Percentiles rank a stretch among this genome's conserved stretches.
phyloP scores from a whole-genome alignment of 179 eudicot genomes.

The Gypsophila paniculata region DNA sequence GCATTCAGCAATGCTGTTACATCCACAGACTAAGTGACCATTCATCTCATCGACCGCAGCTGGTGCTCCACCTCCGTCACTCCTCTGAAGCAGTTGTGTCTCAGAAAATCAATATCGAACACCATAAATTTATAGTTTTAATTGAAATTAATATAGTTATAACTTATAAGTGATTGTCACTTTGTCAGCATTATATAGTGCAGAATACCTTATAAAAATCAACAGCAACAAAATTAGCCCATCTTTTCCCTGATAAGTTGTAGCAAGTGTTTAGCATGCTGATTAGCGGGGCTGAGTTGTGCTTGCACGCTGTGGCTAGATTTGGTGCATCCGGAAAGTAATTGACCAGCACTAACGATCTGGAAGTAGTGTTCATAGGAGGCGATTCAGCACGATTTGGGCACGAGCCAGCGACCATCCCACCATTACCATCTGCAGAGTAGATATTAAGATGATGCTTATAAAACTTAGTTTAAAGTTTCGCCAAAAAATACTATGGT shows the following conservation, averaged over 20 bases:
- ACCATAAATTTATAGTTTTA: not conserved
- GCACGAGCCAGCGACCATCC: conserved; percentile 68
- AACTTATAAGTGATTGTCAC: not conserved
- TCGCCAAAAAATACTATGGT: not conserved
- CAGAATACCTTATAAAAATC: conserved; percentile 84
- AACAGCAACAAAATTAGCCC: conserved; percentile 86
- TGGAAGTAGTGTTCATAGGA: conserved; percentile 58
- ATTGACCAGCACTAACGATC: conserved; percentile 71
- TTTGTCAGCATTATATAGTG: not conserved
- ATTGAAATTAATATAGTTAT: not conserved
- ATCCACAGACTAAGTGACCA: conserved; percentile 77
- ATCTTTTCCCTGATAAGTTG: conserved; percentile 58
- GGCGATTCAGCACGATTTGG: conserved; percentile 87
- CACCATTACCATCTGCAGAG: conserved; percentile 78
- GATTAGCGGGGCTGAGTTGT: conserved; percentile 72
- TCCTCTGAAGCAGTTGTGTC: conserved; percentile 50
- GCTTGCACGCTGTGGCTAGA: conserved; percentile 63
- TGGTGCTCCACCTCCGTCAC: conserved; percentile 91
- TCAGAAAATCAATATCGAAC: not conserved
- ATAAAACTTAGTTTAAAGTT: conserved; percentile 1
- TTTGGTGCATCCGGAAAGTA: conserved; percentile 62
- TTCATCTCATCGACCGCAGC: conserved; percentile 78
- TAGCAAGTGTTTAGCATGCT: conserved; percentile 73
- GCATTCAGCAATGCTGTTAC: conserved; percentile 56
- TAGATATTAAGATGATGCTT: conserved; percentile 20